Conservation (phyloP, 305 asterid species). For the Solanum chacoense region DNA sequence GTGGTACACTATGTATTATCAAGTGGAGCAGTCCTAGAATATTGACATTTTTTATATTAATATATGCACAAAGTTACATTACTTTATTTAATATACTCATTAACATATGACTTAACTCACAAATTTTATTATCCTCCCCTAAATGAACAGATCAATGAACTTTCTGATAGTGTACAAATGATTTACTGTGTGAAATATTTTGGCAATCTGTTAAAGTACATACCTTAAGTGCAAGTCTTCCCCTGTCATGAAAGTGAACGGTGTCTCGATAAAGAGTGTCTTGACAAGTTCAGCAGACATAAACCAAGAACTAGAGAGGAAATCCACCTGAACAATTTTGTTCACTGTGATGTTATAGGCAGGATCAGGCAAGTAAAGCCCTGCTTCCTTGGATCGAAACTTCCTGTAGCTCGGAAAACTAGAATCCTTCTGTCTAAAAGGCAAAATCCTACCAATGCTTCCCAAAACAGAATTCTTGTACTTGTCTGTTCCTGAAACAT, state of each 20-base stretch:
- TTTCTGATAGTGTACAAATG: neutral
- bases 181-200: neutral
- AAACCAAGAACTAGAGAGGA: constrained; percentile 93
- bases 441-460: constrained; percentile 86
- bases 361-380: constrained; percentile 89
- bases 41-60: neutral
- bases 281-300: constrained; percentile 76
- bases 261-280: constrained; percentile 77
- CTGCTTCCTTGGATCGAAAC: constrained; percentile 85
- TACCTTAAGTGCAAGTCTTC: constrained; percentile 96
- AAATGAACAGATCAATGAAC: neutral
- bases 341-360: constrained; percentile 71
- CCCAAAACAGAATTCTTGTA: constrained; percentile 75
- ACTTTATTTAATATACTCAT: neutral
- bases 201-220: neutral
- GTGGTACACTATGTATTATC: neutral
- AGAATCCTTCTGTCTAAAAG: constrained; percentile 77
- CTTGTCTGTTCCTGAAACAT: constrained; percentile 78
- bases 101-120: neutral
- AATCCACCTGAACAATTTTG: constrained; percentile 79
- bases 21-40: neutral
- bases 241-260: constrained; percentile 88
- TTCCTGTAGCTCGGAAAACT: constrained; percentile 82
- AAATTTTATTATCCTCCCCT: neutral
- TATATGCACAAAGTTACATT: neutral